Conservation (phyloP, 176 grass and related monocot species). For the Tillandsia leiboldiana region DNA sequence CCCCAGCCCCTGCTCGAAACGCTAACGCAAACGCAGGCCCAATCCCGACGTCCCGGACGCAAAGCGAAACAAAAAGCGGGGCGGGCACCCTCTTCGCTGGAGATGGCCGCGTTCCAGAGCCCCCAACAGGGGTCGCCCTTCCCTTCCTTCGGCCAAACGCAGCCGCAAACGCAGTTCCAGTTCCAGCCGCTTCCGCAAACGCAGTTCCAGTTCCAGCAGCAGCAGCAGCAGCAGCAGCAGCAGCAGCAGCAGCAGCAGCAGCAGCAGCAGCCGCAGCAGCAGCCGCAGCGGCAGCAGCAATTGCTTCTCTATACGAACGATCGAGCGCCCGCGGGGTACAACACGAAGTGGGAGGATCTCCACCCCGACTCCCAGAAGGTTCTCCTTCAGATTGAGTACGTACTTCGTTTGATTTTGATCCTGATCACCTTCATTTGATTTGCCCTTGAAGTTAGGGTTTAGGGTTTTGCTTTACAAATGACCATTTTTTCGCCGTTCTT, state of each 20-base stretch:
- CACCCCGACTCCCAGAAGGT: conserved; percentile 47
- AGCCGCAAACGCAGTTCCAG: conserved; percentile 1
- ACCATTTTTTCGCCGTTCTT: too few species aligned
- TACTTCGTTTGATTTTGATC: conserved; percentile 6
- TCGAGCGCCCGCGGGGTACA: conserved; percentile 32
- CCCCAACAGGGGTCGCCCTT: background rate
- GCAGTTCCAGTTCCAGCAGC: conserved; percentile 3
- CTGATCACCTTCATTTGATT: conserved; percentile 8
- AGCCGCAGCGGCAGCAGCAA: conserved; percentile 8
- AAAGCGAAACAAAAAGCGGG: too few species aligned
- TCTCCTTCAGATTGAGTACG: conserved; percentile 66
- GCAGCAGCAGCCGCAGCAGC: conserved; percentile 14
- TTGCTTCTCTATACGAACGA: conserved; percentile 38
- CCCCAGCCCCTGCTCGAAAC: too few species aligned
- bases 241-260: conserved; percentile 7
- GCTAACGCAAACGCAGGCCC: too few species aligned
- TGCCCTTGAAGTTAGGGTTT: conserved; percentile 20
- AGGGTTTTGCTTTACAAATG: background rate
- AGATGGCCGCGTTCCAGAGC: conserved; percentile 4
- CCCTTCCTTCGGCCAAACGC: conserved; percentile 3
- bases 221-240: conserved; percentile 10
- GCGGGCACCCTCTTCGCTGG: conserved; percentile 7
- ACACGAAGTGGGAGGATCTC: conserved; percentile 47
- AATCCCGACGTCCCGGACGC: too few species aligned
- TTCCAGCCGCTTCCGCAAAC: background rate